These are phyloP conservation scores for Benincasa hispida DNA, from an alignment of 306 rosid species.

Conservation along the genomic window DNA sequence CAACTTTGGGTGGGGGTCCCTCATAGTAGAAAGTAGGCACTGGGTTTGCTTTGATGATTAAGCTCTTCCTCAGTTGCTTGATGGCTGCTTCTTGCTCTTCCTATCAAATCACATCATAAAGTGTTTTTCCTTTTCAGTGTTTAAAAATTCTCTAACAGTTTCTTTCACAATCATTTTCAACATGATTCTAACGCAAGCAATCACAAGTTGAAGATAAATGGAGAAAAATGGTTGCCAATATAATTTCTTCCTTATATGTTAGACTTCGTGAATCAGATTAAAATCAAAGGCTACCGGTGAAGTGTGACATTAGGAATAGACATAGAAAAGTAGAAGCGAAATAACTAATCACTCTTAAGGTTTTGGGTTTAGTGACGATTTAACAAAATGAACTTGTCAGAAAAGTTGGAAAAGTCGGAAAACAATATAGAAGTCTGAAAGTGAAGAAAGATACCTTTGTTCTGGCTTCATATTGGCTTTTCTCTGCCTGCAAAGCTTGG, in stretches of 20 bases:
- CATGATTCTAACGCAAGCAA: neutral
- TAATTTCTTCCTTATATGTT: neutral
- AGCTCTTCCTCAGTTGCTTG: slow-evolving; percentile 66
- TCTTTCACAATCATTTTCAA: neutral
- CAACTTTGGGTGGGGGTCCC: slow-evolving; percentile 73
- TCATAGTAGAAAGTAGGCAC: slow-evolving; percentile 93
- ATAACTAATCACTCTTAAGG: neutral
- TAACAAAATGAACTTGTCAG: neutral
- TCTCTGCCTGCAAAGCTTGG: slow-evolving; percentile 84
- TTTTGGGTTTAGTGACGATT: neutral
- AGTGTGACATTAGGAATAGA: neutral
- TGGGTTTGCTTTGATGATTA: slow-evolving; percentile 90
- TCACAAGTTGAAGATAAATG: neutral
- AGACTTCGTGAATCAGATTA: neutral
- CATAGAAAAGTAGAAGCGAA: neutral
- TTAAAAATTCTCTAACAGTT: slow-evolving; percentile 3
- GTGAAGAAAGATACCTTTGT: slow-evolving; percentile 37
- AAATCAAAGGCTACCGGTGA: neutral
- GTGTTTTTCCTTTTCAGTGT: neutral
- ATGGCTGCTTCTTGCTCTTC: slow-evolving; percentile 94
- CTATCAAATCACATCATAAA: slow-evolving; percentile 19
- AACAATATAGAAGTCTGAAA: neutral
- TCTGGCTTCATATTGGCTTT: slow-evolving; percentile 65
- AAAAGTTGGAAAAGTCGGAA: neutral
- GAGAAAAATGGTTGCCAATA: neutral